A percentile compares a stretch with the other conserved stretches of the same genome.
Evolutionary conservation across 2,329 filamentous ascomycete genomes (phyloP).

Genomic region (Rutstroemia sp.): DNA sequence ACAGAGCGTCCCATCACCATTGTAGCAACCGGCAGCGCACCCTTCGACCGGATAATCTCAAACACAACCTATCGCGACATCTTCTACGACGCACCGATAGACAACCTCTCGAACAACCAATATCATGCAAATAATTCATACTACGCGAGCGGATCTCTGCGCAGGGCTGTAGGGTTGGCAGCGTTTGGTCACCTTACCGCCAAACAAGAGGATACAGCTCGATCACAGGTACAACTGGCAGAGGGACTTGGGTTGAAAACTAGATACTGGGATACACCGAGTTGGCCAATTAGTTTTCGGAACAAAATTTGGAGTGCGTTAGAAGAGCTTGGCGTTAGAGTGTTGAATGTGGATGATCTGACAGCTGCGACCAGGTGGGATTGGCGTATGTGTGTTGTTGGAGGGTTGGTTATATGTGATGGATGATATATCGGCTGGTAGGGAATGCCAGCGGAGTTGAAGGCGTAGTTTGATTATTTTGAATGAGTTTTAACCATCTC

Average conservation of each 20-base stretch:
- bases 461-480: too few relatives aligned
- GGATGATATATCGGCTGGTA: background rate
- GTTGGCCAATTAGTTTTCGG: background rate
- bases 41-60: slow-evolving; percentile 28
- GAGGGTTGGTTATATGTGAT: background rate
- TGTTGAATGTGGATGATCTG: background rate
- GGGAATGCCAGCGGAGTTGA: too few relatives aligned
- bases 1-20: slow-evolving; percentile 37
- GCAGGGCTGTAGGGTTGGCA: background rate
- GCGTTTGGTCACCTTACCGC: background rate
- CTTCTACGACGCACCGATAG: slow-evolving; percentile 40
- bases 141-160: slow-evolving; percentile 21
- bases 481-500: too few relatives aligned
- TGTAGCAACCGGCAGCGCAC: slow-evolving; percentile 41
- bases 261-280: background rate
- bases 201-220: background rate
- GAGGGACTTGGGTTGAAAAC: background rate
- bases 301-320: background rate
- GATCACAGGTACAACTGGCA: background rate
- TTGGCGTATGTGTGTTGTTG: background rate
- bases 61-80: slow-evolving; percentile 35
- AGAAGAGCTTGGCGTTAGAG: background rate
- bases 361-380: background rate
- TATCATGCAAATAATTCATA: slow-evolving; percentile 25
- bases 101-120: slow-evolving; percentile 8